Evolutionary conservation across 371 early-diverging fungal species (phyloP).

Genomic region (Blakeslea trispora): DNA sequence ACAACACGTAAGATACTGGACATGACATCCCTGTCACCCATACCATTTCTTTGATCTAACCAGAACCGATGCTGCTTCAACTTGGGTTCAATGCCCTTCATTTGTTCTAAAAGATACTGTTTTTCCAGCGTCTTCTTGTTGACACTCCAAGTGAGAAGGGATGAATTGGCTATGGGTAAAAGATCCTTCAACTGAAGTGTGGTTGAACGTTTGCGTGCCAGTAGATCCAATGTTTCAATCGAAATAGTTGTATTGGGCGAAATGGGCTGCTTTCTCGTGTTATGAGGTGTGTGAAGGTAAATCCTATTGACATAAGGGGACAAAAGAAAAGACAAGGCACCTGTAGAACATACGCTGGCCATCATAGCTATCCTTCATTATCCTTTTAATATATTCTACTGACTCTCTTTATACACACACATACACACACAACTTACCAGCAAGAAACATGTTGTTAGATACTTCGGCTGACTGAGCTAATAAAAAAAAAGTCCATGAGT

Average conservation of each 20-base stretch:
- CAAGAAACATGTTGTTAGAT: conserved; percentile 38
- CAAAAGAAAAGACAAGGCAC: conserved; percentile 42
- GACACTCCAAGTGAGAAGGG: conserved; percentile 43
- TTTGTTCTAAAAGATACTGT: conserved; percentile 21
- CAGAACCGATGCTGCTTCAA: conserved; percentile 44
- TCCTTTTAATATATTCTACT: no score
- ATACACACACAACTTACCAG: conserved; percentile 39
- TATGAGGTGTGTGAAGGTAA: conserved; percentile 25
- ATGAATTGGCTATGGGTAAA: conserved; percentile 21
- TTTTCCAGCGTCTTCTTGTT: conserved; percentile 22
- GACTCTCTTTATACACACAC: no score
- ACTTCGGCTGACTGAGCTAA: conserved; percentile 38
- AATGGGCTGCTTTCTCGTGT: conserved; percentile 13
- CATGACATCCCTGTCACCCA: conserved; percentile 42
- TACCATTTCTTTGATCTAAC: conserved; percentile 43
- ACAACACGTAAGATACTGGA: conserved; percentile 38
- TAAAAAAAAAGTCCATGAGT: not conserved
- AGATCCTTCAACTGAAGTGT: conserved; percentile 39
- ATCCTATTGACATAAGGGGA: conserved; percentile 48
- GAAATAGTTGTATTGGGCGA: conserved; percentile 44
- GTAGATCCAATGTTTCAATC: conserved; percentile 44
- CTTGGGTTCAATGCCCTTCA: conserved; percentile 15
- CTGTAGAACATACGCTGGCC: conserved; percentile 51
- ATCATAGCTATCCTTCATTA: conserved; percentile 31
- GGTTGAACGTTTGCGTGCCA: conserved; percentile 33